Base-by-base conservation (phyloP, 169 alveolate species). In the Eimeria maxima region DNA sequence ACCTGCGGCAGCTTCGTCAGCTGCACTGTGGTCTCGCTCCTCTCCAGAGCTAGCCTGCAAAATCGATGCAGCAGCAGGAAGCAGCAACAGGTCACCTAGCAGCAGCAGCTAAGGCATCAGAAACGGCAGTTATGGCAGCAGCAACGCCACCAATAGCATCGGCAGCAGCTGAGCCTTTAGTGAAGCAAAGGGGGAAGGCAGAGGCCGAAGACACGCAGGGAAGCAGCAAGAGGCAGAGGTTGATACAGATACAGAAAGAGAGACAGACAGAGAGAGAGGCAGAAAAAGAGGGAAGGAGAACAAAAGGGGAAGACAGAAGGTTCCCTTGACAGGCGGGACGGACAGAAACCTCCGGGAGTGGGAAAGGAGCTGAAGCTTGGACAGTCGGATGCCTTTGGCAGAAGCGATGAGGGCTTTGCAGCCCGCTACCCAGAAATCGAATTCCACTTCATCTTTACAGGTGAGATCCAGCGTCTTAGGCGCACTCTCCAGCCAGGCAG, bases 391-490 rank as follows among this genome's bases (percentile, higher is more conserved):
- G 42, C 95, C 93, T 63, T 86, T 93, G 90, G 29, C 45, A 13
- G 78, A 73, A 24, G 96, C 96, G 78, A 95, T 95, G 84, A 96
- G 89, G 42, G 97, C 97, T 67, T 95, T 95, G 81, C 93, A 50
- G 47, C 97, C 97, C 27, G 92, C 53, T 20, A 96, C 95, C 97
- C 97, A 96, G 80, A 38, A 33, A 55, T 97, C 97, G 80, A 83
- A 96, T 65, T 96, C 98, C 45, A 95, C 88, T 45, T 97, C 98
- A 86, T 97, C 98, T 93, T 96, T 97, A 97, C 98, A 97, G 84
- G 98, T 96, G 93, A 97, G 87, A 71, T 97, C 98, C 83, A 97
- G 95, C 38, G 97, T 95, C 47, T 93, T 93, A 14, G 60, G 60
- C 45, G 86, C 90, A 4, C 29, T 86, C 27, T 50, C 55, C 38